Evolutionary conservation across 164 flowering plant genomes (phyloP).

Genomic region (Kingdonia uniflora): DNA sequence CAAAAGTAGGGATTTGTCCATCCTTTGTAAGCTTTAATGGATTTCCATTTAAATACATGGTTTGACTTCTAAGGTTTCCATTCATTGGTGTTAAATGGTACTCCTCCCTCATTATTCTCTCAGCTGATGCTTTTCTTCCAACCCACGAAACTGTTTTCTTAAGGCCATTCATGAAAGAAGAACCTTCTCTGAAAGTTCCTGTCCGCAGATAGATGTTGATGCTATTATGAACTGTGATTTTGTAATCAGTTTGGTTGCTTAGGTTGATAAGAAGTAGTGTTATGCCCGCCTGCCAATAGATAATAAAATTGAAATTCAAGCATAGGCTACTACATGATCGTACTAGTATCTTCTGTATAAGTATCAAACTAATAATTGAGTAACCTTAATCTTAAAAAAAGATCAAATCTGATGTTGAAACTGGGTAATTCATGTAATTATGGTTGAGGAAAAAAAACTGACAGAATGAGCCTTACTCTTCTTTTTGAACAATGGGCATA

Average conservation of each 20-base stretch:
- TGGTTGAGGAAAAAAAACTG: too few species aligned
- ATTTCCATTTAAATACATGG: conserved; percentile 56
- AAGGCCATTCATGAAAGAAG: conserved; percentile 30
- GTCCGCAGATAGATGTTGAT: conserved; percentile 12
- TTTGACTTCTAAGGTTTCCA: conserved; percentile 60
- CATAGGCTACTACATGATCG: not conserved
- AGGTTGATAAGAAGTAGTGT: conserved; percentile 76
- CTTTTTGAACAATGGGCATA: conserved; percentile 90
- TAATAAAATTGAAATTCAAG: not conserved
- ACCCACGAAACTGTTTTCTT: conserved; percentile 60
- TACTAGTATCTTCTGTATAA: too few species aligned
- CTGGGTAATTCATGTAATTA: too few species aligned
- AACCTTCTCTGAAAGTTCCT: conserved; percentile 10
- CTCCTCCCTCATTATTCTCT: conserved; percentile 40
- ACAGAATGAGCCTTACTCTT: conserved; percentile 48
- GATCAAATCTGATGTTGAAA: too few species aligned
- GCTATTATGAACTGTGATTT: conserved; percentile 23
- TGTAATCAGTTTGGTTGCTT: conserved; percentile 52
- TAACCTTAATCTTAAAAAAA: too few species aligned
- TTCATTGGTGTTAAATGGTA: conserved; percentile 61
- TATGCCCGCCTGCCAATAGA: conserved; percentile 45
- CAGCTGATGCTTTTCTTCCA: conserved; percentile 44
- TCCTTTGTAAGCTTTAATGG: conserved; percentile 40
- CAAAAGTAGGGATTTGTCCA: conserved; percentile 51
- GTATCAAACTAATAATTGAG: too few species aligned